Base-by-base conservation (phyloP, 2,329 filamentous ascomycete genomes). In the Alternaria ethzedia region DNA sequence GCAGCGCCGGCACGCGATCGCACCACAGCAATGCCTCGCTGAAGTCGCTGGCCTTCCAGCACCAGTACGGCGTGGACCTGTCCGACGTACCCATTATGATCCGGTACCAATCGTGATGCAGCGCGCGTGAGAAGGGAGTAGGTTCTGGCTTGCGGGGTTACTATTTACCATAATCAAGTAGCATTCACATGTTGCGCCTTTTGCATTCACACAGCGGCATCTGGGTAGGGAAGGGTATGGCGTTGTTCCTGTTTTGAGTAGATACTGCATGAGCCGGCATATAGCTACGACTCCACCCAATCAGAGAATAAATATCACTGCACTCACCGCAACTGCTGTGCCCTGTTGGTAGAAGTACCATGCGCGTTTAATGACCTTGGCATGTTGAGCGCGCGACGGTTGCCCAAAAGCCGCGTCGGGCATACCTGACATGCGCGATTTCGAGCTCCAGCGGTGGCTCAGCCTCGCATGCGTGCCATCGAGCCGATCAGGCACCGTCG, bases 1-100 rank as follows among this genome's bases (percentile, higher is more conserved):
- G 78, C 58, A 79, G 77, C 68, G 77, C 75, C 41, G 78, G 79
- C 10, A 79, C 76, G 12, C 69, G 79, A 41, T 67, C 72, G 46
- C 62, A 72, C 54, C 72, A 79, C 63, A 78, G 71, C 44, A 63
- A 64, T 28, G 73, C 75, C 9, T 75, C 71, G 62, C 64, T 70
- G 26, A 77, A 75, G 70, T 77, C 71, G 68, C 68, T 75, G 66
- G 65, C 70, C 43, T 77, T 66, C 59, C 70, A 69, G 50, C 64
- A 74, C 46, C 68, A 75, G 55, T 74, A 74, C 41, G 76, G 75
- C 9, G 70, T 76, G n/a, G 76, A 79, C 57, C 57, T 78, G 30
- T 74, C 72, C 10, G 75, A 79, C 62, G 73, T 79, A 20, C 76
- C 78, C 13, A 67, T 78, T 26, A 70, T 78, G 56, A 21, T 52